Conservation (phyloP, 495 filamentous ascomycete species). For the Clavariopsis aquatica region DNA sequence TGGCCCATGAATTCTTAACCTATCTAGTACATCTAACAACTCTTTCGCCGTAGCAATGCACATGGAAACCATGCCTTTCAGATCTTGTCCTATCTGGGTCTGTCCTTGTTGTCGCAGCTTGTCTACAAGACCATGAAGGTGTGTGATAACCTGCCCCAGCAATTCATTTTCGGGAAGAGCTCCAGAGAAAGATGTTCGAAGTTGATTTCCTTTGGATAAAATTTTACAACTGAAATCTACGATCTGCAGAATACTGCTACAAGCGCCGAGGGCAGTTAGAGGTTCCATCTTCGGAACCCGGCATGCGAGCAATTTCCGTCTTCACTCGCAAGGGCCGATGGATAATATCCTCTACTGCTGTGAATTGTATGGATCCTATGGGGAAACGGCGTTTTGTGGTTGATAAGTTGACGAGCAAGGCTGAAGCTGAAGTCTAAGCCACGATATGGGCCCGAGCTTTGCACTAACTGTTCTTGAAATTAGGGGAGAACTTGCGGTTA, state of each 20-base stretch:
- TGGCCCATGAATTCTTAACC: not conserved
- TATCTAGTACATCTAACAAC: slow-evolving; percentile 11
- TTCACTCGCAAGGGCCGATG: not conserved
- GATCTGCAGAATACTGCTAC: slow-evolving; percentile 4
- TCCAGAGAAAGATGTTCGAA: slow-evolving; percentile 4
- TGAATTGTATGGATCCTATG: too few species aligned
- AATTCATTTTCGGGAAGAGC: slow-evolving; percentile 3
- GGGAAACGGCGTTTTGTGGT: too few species aligned
- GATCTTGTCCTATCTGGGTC: not conserved
- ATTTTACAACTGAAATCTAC: slow-evolving; percentile 15
- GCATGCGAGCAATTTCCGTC: not conserved
- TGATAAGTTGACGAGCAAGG: too few species aligned
- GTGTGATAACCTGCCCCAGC: not conserved
- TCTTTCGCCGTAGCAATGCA: slow-evolving; percentile 4
- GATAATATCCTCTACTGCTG: too few species aligned
- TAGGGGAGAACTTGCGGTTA: too few species aligned
- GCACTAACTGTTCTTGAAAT: not conserved
- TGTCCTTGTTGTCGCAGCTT: not conserved
- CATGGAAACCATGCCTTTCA: slow-evolving; percentile 3
- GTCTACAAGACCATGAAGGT: not conserved
- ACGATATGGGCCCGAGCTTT: too few species aligned
- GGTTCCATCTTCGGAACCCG: not conserved
- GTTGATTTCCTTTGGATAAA: slow-evolving; percentile 7
- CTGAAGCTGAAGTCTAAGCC: too few species aligned
- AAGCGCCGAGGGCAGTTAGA: slow-evolving; percentile 5